These are phyloP conservation scores for Neurospora sp. DNA, from an alignment of 495 filamentous ascomycete genomes.

Conservation along the genomic window DNA sequence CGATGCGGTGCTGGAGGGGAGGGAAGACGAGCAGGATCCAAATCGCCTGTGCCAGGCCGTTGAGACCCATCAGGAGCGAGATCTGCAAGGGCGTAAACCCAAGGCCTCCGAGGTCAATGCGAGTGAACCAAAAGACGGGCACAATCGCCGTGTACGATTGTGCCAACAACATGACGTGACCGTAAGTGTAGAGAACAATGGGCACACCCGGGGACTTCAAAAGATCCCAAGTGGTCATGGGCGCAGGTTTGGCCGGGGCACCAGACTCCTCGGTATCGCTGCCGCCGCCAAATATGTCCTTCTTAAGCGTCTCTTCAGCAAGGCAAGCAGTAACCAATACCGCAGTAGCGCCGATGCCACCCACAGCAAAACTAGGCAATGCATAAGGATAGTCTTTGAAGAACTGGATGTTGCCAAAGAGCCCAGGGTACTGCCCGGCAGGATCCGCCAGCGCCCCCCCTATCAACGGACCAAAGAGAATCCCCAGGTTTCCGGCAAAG, in stretches of 20 bases:
- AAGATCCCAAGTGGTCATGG: constrained; percentile 42
- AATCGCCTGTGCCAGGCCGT: constrained; percentile 47
- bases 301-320: constrained; percentile 44
- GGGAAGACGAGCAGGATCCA: constrained; percentile 60
- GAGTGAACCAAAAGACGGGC: constrained; percentile 55
- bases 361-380: constrained; percentile 46
- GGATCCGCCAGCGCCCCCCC: constrained; percentile 56
- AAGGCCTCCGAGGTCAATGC: constrained; percentile 45
- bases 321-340: constrained; percentile 38
- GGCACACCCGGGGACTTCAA: constrained; percentile 51
- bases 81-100: constrained; percentile 50
- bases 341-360: constrained; percentile 37
- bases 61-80: constrained; percentile 47
- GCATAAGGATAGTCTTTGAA: constrained; percentile 56
- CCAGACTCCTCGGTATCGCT: constrained; percentile 14
- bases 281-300: neutral
- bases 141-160: constrained; percentile 54
- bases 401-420: constrained; percentile 45
- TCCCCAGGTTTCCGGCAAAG: constrained; percentile 57
- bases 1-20: constrained; percentile 43
- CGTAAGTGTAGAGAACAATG: constrained; percentile 51
- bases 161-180: constrained; percentile 50
- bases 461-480: constrained; percentile 55
- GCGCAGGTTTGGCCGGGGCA: constrained; percentile 6
- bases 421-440: constrained; percentile 41